Evolutionary conservation across 163 green algal species (phyloP).

Genomic region (Scenedesmus sp.): DNA sequence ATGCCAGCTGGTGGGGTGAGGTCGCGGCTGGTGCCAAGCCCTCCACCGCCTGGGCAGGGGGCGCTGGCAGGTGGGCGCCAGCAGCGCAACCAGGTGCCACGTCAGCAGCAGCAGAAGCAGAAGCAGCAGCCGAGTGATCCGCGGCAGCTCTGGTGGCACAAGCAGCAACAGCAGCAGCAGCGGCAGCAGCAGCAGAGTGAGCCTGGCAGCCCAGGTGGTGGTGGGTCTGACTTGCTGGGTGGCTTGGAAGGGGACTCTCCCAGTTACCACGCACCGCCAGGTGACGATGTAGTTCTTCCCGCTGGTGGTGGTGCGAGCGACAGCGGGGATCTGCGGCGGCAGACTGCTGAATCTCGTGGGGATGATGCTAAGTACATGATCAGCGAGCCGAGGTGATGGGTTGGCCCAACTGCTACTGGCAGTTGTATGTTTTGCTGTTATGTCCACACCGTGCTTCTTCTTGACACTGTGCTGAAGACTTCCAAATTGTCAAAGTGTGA

Average conservation of each 20-base stretch:
- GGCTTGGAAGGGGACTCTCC: conserved; percentile 30
- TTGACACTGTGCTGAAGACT: no score
- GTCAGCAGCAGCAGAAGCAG: not conserved
- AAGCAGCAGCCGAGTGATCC: not conserved
- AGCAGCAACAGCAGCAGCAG: not conserved
- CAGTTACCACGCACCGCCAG: conserved; percentile 32
- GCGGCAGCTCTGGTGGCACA: not conserved
- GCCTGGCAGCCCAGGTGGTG: conserved; percentile 8
- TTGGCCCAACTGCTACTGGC: not conserved
- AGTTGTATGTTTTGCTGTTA: no score
- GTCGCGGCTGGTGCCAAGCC: no score
- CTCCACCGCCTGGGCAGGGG: not conserved
- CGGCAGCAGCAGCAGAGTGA: not conserved
- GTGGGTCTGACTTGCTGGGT: conserved; percentile 6
- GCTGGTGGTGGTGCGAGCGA: not conserved
- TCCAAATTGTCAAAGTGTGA: no score
- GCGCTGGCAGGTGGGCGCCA: not conserved
- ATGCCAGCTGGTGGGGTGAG: not conserved
- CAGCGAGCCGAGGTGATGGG: not conserved
- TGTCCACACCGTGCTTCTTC: no score
- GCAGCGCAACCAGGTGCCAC: not conserved
- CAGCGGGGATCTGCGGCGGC: not conserved
- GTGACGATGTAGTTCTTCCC: not conserved
- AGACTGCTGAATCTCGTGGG: not conserved
- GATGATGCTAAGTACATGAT: not conserved